Base-by-base conservation (phyloP, 2,329 filamentous ascomycete species). In the Colletotrichum siamense region DNA sequence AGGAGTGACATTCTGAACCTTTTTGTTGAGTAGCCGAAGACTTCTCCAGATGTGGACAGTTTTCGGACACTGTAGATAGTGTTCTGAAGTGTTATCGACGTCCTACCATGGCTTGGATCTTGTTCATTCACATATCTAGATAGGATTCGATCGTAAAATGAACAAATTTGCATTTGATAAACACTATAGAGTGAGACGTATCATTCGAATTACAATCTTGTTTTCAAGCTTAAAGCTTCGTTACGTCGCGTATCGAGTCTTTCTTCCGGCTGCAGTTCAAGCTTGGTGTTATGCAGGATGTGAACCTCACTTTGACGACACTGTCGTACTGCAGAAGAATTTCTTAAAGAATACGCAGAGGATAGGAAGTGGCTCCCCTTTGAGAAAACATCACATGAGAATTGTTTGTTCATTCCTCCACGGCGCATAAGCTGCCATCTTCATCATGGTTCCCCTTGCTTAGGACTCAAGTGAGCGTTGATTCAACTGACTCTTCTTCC, bases 141-240 rank as follows among this genome's bases (percentile, higher is more conserved):
- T 22, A 22, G 6, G 44, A 52, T 22, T 1, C 3, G n/a, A 52
- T 13, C 10, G 44, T 52, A 22, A 13, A 24, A 52, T 22, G 3
- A 13, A 3, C n/a, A 6, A 9, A 2, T 3, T 2, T 22, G 1
- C 6, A 22, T 22, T 13, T 22, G 6, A 8, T 0, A 22, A 52
- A 22, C 1, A 18, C 2, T 0, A 4, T n/a, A 52, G n/a, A 2
- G n/a, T 13, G 44, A 22, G 10, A 52, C n/a, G 10, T 52, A 13
- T 24, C 3, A 52, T 52, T 24, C 12, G 1, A 4, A 52, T 0
- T 52, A 6, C n/a, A 52, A 8, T 13, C 44, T 52, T 49, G 3
- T 7, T 52, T 22, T 52, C 44, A 22, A 52, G 44, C 44, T 52
- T 13, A 22, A 52, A 13, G 10, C 12, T 13, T 22, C 44, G n/a